Base-by-base conservation (phyloP, 1,139 yeast species). In the Suhomyces chickasaworum region DNA sequence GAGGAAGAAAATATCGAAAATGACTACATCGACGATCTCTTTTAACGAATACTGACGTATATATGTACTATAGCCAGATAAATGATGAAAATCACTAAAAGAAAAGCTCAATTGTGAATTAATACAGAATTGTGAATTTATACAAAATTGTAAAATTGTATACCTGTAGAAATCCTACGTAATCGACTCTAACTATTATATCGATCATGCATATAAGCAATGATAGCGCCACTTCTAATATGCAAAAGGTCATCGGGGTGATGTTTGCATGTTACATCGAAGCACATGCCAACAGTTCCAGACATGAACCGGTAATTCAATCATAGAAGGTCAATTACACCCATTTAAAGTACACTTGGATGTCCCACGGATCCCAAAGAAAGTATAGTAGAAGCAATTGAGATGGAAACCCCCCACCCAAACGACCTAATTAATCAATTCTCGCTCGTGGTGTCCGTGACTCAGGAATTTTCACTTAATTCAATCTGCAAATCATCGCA, bases 1-100 rank as follows among this genome's bases (percentile, higher is more conserved):
- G 51, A 45, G 10, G 53, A 43, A 7, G 48, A 49, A 4, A 49
- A 47, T 8, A 39, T 48, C 23, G 49, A 48, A 16, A 51, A 48
- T 17, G 50, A 47, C 21, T 47, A 43, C 37, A 47, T 47, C 18
- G 52, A 49, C 34, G 55, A 49, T 41, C 50, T 53, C 43, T 53
- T 53, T 25, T 27, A 29, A 37, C 20, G 40, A 37, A 23, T 31
- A 29, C 34, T 25, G 22, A 27, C 39, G 32, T 37, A 37, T 37
- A 37, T 25, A 16, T 37, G 39, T 37, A 37, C 21, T 37, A 16
- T 37, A 37, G 25, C 18, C n/a, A 25, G 12, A 23, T 13, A 13
- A 29, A 25, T 25, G 29, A 2, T 25, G 12, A 25, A 12, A 10
- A 25, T 25, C 13, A 23, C 27, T 10, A 3, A 8, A 25, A 25